Conservation (phyloP, 768 basidiomycete species). For the Trametes coccinea region DNA sequence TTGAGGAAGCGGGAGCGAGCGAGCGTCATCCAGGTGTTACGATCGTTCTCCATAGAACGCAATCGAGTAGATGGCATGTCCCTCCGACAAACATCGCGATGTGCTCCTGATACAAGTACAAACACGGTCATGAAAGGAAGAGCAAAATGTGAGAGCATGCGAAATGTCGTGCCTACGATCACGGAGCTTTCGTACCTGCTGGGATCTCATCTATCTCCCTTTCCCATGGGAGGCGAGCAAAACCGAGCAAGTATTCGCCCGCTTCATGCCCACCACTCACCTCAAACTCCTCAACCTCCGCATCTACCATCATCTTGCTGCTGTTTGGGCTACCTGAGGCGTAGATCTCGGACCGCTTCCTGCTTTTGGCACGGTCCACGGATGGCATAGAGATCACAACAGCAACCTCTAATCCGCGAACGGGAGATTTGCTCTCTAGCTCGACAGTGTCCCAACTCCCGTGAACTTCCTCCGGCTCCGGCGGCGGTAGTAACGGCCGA, state of each 20-base stretch:
- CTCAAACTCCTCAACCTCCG: conserved; percentile 5
- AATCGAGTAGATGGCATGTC: background rate
- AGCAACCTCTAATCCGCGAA: conserved; percentile 25
- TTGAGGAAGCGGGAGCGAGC: background rate
- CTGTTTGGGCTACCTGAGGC: background rate
- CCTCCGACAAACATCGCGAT: background rate
- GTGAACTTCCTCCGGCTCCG: background rate
- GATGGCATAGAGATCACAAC: conserved; percentile 31
- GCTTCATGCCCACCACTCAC: conserved; percentile 2
- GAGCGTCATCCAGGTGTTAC: background rate
- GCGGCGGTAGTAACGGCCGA: background rate
- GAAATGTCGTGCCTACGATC: background rate
- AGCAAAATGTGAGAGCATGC: background rate
- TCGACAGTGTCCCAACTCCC: background rate
- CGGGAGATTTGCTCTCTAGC: background rate
- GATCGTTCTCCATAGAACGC: background rate
- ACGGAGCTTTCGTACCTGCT: background rate
- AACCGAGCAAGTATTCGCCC: conserved; percentile 20
- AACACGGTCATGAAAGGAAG: background rate
- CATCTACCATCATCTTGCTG: background rate
- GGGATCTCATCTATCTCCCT: background rate
- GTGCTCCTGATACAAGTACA: background rate
- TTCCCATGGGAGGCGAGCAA: conserved; percentile 15
- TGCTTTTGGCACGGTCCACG: background rate
- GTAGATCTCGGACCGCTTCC: background rate